Base-by-base conservation (phyloP, 176 grass and related monocot genomes). In the Rhynchospora tenuis region DNA sequence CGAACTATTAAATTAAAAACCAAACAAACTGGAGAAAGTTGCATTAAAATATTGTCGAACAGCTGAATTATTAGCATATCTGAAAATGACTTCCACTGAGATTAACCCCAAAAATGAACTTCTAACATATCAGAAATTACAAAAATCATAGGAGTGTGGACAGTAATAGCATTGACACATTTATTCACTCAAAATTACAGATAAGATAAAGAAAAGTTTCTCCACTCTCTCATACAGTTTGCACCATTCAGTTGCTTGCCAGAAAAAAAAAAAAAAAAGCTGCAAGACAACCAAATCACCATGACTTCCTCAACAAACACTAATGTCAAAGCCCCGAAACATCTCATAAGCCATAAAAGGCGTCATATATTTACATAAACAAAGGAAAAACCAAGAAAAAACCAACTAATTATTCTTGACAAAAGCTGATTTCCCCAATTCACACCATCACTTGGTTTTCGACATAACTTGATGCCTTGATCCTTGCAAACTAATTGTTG, bases 391-490 rank as follows among this genome's bases (percentile, higher is more conserved):
- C n/a, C n/a, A n/a, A n/a, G 13, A 45, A 31, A 6, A 72, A 47
- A 12, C 5, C 2, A 47, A 47, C 68, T 72, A 47, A 22, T 72
- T 46, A 72, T 23, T 72, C n/a, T 46, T 19, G 3, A 8, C 9
- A 68, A 14, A n/a, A 29, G 1, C 65, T 16, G 31, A 44, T 9
- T 69, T 43, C 43, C 28, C 48, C 72, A 45, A 81, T 20, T 82
- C 24, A 93, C 75, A 11, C 63, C 23, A 52, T 29, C 13, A 10
- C n/a, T n/a, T n/a, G n/a, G n/a, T n/a, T n/a, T n/a, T n/a, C n/a
- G n/a, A n/a, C n/a, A n/a, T n/a, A n/a, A n/a, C n/a, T 4, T 52
- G 45, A 42, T 65, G 20, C 59, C 7, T 51, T 51, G 48, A 51
- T 51, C 11, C 3, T 51, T 10, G 48, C 48, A 27, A 61, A 11